Base-by-base conservation (phyloP, 73 alveolate genomes). In the Breviolum minutum region DNA sequence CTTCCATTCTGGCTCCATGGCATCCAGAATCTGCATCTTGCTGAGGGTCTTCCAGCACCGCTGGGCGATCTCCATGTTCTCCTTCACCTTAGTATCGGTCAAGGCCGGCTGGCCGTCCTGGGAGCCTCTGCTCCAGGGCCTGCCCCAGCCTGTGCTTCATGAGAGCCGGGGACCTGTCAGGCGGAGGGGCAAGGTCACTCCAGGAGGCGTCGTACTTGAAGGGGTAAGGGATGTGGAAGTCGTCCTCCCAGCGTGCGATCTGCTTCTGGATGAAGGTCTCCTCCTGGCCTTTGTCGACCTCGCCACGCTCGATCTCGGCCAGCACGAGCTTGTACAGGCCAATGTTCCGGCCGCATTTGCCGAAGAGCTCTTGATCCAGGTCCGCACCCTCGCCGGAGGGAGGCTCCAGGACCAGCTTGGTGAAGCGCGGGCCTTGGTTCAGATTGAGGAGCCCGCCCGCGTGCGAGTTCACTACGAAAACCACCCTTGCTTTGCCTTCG, bases 41-140 rank as follows among this genome's bases (percentile, higher is more conserved):
- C 71, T 48, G 91, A 82, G 91, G 2, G 26, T 19, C 91, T 82
- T 40, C 73, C 30, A 82, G 66, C 66, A 32, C 54, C 91, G 12
- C 70, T 60, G 16, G 91, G 91, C 91, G 70, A 82, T 2, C 71
- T 48, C 91, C 73, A 82, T 82, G 22, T 19, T 66, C 66, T 32
- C 19, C 91, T 82, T 63, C 71, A 82, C 70, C 61, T 82, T 48
- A 66, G 32, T 40, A 16, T 60, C 70, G 40, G 91, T 82, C 54
- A 82, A 82, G 73, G 29, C 61, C 29, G 66, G 66, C 91, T 82
- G 74, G 91, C 91, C 73, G 70, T 82, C n/a, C n/a, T n/a, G n/a
- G n/a, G n/a, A n/a, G n/a, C 91, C 91, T 4, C 54, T 82, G 91
- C 91, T 82, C 71, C 66, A 82, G 61, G 91, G 91, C 48, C 91